phyloP scores from a whole-genome alignment of 139 green algal species.

The Axilococcus clingmanii region DNA sequence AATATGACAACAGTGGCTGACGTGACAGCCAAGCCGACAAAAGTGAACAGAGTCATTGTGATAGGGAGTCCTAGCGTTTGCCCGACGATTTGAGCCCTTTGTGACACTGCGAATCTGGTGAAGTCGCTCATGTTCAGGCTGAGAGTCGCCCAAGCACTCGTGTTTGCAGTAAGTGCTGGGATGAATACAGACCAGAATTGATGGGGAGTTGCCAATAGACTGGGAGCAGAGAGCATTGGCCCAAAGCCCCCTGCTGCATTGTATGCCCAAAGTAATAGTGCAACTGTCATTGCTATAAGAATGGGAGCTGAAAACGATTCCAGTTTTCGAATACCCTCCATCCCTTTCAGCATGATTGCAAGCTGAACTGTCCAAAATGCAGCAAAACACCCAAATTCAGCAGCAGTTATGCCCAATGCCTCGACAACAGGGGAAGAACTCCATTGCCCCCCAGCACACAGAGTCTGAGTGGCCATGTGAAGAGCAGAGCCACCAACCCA shows the following conservation, averaged over 20 bases:
- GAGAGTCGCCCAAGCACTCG: constrained; percentile 73
- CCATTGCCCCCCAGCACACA: no score
- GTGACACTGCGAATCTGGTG: constrained; percentile 51
- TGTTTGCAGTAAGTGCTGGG: constrained; percentile 59
- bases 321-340: constrained; percentile 63
- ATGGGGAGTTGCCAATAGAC: constrained; percentile 50
- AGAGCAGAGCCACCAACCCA: no score
- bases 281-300: constrained; percentile 46
- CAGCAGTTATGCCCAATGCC: no score
- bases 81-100: constrained; percentile 49
- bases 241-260: constrained; percentile 44
- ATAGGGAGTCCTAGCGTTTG: constrained; percentile 66
- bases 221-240: constrained; percentile 62
- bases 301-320: constrained; percentile 66
- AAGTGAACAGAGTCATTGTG: constrained; percentile 70
- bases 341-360: constrained; percentile 51
- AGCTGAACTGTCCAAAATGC: no score
- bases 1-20: constrained; percentile 65
- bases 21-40: constrained; percentile 65
- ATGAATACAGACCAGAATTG: constrained; percentile 59
- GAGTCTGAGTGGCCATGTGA: no score
- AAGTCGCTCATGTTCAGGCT: constrained; percentile 78
- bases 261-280: constrained; percentile 60
- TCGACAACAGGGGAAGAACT: no score
- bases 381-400: no score